phyloP scores from a whole-genome alignment of 2,329 filamentous ascomycete species.

The Trichoderma brevicompactum region DNA sequence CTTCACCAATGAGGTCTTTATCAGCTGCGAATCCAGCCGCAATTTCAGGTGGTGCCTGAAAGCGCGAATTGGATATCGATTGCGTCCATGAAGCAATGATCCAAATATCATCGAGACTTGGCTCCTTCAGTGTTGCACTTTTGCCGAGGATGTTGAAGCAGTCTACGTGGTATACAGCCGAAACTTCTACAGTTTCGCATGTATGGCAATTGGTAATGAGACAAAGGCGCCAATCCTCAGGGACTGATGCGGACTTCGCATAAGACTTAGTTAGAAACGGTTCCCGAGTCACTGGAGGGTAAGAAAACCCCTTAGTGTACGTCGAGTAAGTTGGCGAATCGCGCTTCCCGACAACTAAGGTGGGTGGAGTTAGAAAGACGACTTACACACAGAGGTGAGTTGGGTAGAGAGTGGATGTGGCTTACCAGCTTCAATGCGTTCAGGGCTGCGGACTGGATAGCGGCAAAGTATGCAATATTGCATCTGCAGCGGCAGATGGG shows the following conservation, averaged over 20 bases:
- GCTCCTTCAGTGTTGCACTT: not conserved
- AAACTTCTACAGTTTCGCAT: not conserved
- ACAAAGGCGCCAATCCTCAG: conserved; percentile 2
- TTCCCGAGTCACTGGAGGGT: not conserved
- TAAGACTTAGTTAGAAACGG: not conserved
- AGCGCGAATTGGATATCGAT: not conserved
- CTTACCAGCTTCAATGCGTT: conserved; percentile 8
- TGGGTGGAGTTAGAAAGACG: not conserved
- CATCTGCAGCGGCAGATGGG: not conserved
- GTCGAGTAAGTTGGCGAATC: not conserved
- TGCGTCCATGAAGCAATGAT: not conserved
- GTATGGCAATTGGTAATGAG: not conserved
- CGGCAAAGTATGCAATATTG: conserved; percentile 11
- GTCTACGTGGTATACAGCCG: conserved; percentile 5
- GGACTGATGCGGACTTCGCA: not conserved
- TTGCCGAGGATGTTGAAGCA: not conserved
- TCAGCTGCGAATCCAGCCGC: not conserved
- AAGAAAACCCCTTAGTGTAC: not conserved
- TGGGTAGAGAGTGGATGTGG: not conserved
- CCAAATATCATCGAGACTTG: not conserved
- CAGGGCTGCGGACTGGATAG: not conserved
- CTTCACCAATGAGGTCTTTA: not conserved
- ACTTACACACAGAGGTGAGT: not conserved
- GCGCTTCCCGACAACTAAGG: not conserved
- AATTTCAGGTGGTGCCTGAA: not conserved